Evolutionary conservation across 805 yeast species (phyloP).

Genomic region (Candida xyloterini): DNA sequence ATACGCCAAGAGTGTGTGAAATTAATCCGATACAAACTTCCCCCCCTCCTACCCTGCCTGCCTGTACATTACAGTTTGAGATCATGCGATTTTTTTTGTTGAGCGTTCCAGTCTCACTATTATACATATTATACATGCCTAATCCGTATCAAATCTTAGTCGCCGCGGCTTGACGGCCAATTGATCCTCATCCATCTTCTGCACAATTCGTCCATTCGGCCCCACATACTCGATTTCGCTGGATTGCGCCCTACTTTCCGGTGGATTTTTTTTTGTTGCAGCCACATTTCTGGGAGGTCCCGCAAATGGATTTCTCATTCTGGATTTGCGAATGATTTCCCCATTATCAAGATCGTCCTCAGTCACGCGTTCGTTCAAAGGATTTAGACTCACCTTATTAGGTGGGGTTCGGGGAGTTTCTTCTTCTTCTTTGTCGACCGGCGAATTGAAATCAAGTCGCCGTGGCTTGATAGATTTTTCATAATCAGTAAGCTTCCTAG

Average conservation of each 20-base stretch:
- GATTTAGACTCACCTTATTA: conserved; percentile 13
- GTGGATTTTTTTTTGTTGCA: background rate
- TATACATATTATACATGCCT: conserved; percentile 9
- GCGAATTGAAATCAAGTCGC: conserved; percentile 30
- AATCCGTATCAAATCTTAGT: conserved; percentile 31
- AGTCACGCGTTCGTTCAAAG: conserved; percentile 4
- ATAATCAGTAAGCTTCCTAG: conserved; percentile 29
- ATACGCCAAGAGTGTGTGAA: too few species aligned
- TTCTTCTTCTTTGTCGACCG: background rate
- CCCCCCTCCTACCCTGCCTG: background rate
- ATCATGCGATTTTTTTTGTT: background rate
- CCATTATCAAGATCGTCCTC: conserved; percentile 8
- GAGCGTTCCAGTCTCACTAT: background rate
- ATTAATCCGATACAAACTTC: background rate
- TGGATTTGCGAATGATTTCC: conserved; percentile 22
- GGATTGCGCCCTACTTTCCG: background rate
- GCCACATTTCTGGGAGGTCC: conserved; percentile 3
- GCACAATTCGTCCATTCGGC: conserved; percentile 34
- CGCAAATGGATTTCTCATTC: conserved; percentile 26
- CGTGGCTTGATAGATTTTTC: conserved; percentile 40
- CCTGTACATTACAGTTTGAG: too few species aligned
- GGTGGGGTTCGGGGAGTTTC: conserved; percentile 17
- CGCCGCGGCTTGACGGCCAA: conserved; percentile 37
- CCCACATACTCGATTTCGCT: conserved; percentile 23
- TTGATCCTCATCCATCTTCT: conserved; percentile 34